Percentiles rank a stretch among this genome's conserved stretches.
Evolutionary conservation across 768 basidiomycete genomes (phyloP).

Genomic region (Hypsizygus marmoreus): DNA sequence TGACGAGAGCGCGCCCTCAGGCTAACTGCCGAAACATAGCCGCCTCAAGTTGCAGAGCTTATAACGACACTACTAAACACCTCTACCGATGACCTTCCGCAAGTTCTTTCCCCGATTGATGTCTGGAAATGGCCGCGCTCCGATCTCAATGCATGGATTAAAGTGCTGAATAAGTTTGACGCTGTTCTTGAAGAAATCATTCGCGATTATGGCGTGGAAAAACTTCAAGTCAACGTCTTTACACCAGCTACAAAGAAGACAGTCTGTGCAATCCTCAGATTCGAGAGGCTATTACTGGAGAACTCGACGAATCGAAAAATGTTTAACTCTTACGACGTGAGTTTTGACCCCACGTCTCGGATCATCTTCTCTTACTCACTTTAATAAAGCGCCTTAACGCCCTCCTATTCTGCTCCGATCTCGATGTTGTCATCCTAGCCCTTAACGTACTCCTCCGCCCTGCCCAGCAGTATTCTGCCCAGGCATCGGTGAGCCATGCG

Average conservation of each 20-base stretch:
- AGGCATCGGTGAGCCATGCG: constrained; percentile 80
- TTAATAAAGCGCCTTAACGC: constrained; percentile 78
- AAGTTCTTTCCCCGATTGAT: constrained; percentile 68
- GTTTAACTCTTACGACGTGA: constrained; percentile 94
- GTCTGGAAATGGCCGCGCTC: constrained; percentile 95
- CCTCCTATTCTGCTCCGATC: constrained; percentile 83
- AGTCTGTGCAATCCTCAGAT: constrained; percentile 81
- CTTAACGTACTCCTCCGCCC: constrained; percentile 89
- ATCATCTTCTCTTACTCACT: constrained; percentile 9
- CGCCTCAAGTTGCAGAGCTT: constrained; percentile 79
- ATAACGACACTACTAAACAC: constrained; percentile 70
- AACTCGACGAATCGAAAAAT: constrained; percentile 98
- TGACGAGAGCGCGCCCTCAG: constrained; percentile 22
- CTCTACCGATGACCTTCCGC: constrained; percentile 69
- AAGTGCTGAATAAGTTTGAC: constrained; percentile 96
- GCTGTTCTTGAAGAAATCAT: constrained; percentile 81
- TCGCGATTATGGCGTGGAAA: constrained; percentile 82
- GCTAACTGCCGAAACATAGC: constrained; percentile 41
- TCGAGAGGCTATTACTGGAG: constrained; percentile 89
- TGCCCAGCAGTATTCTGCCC: constrained; percentile 91
- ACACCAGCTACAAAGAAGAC: constrained; percentile 71
- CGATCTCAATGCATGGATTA: constrained; percentile 96
- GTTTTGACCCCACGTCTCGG: constrained; percentile 32
- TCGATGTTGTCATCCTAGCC: constrained; percentile 83
- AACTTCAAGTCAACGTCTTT: constrained; percentile 80